Evolutionary conservation across 805 yeast species (phyloP).

Genomic region (Starmerella vaccinii): DNA sequence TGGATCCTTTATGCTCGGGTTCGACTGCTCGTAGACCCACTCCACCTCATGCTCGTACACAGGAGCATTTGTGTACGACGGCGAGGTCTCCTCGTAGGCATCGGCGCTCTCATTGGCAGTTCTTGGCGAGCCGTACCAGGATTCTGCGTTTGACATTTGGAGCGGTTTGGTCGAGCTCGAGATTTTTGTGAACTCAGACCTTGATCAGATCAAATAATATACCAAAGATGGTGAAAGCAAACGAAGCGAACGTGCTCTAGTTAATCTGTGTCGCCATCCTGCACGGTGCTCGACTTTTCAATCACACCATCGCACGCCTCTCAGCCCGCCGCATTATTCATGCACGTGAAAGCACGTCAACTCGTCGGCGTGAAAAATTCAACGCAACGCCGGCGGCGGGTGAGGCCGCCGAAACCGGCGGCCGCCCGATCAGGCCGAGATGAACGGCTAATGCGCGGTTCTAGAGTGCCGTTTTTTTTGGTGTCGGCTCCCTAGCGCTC

Average conservation of each 20-base stretch:
- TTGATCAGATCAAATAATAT: background rate
- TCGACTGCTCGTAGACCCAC: conserved; percentile 17
- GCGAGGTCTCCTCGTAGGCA: background rate
- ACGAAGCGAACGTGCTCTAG: background rate
- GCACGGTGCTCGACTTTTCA: background rate
- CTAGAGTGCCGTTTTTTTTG: too few relatives aligned
- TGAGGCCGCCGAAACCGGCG: too few relatives aligned
- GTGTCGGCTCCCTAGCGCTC: too few relatives aligned
- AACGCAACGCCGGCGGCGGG: background rate
- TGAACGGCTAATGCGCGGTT: too few relatives aligned
- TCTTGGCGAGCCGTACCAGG: background rate
- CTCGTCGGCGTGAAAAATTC: background rate
- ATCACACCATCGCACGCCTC: conserved; percentile 16
- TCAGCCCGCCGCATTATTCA: background rate
- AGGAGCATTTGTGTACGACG: conserved; percentile 1
- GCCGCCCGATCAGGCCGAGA: too few relatives aligned
- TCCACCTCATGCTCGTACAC: conserved; percentile 5
- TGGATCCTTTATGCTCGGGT: conserved; percentile 18
- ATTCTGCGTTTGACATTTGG: background rate
- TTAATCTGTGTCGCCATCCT: background rate
- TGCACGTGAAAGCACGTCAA: conserved; percentile 3
- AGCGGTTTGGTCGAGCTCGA: background rate
- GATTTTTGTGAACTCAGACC: background rate
- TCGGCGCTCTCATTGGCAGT: background rate
- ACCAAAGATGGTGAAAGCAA: background rate